Evolutionary conservation across 1,284 basidiomycete genomes (phyloP).

Genomic region (Abortiporus biennis): DNA sequence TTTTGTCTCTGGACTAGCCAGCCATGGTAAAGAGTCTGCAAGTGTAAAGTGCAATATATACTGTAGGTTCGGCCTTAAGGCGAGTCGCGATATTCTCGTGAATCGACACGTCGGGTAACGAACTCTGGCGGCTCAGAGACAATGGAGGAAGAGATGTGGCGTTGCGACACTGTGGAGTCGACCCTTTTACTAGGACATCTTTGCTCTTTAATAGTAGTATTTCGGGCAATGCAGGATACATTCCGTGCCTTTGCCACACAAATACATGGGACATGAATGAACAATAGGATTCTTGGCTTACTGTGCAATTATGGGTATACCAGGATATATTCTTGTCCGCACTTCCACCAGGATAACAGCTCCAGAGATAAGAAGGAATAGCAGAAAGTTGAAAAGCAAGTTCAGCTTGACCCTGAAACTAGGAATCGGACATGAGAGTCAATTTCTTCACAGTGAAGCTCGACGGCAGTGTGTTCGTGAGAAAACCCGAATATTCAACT

Average conservation of each 20-base stretch:
- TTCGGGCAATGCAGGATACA: too few relatives aligned
- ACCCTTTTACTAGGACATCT: constrained; percentile 45
- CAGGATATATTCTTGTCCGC: too few relatives aligned
- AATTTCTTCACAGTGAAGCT: background rate
- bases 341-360: too few relatives aligned
- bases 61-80: constrained; percentile 44
- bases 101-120: constrained; percentile 33
- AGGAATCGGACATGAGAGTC: background rate
- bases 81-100: constrained; percentile 30
- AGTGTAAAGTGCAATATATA: constrained; percentile 14
- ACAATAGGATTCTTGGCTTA: too few relatives aligned
- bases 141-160: constrained; percentile 7
- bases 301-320: too few relatives aligned
- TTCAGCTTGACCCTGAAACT: too few relatives aligned
- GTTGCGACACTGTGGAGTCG: constrained; percentile 25
- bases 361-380: too few relatives aligned
- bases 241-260: too few relatives aligned
- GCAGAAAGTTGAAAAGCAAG: too few relatives aligned
- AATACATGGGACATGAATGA: too few relatives aligned
- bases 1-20: constrained; percentile 22
- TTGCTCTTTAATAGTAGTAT: constrained; percentile 15
- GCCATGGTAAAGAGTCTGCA: constrained; percentile 26
- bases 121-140: constrained; percentile 27
- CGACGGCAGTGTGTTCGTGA: background rate
- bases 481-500: background rate